Base-by-base conservation (phyloP, 345 rosid species). In the Linum usitatissimum region DNA sequence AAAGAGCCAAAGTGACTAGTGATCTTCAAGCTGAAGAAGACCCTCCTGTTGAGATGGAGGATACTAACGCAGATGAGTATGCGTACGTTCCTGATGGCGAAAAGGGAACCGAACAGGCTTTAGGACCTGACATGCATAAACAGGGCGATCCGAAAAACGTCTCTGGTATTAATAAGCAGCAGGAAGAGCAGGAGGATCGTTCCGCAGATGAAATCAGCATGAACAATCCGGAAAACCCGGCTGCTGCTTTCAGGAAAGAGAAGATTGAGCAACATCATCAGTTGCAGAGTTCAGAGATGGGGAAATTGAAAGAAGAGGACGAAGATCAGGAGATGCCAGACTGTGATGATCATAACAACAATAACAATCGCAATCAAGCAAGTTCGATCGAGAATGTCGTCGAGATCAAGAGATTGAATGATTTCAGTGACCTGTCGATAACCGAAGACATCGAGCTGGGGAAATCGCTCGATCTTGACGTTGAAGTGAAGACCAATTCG, bases 121-220 rank as follows among this genome's bases (percentile, higher is more conserved):
- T 87, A 68, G 99, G 97, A 70, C 84, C 99, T 73, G 97, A 97
- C 21, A 77, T 84, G 48, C 71, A 91, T 36, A 97, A 93, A 68
- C 99, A 93, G 78, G 73, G 78, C 60, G 82, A 90, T 67, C 61
- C 75, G 51, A 2, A 2, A 23, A 75, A 77, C 73, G 71, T 79
- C 65, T 75, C 66, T 69, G 67, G 70, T 53, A 23, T 23, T 23
- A 72, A 69, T 55, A 79, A 79, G 61, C 72, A 2, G 28, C 28
- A 23, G 28, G 28, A 23, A 23, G 28, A 72, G 14, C 82, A 86
- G 49, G 84, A 75, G 66, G 89, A 83, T 69, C 71, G 48, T 68
- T 71, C 60, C 18, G 63, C 78, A 13, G 75, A 63, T 62, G 68
- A 67, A 66, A 64, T 55, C 84, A 84, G 40, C 86, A 83, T 62